phyloP scores from a whole-genome alignment of 495 filamentous ascomycete species.

The Xylaria nigripes region DNA sequence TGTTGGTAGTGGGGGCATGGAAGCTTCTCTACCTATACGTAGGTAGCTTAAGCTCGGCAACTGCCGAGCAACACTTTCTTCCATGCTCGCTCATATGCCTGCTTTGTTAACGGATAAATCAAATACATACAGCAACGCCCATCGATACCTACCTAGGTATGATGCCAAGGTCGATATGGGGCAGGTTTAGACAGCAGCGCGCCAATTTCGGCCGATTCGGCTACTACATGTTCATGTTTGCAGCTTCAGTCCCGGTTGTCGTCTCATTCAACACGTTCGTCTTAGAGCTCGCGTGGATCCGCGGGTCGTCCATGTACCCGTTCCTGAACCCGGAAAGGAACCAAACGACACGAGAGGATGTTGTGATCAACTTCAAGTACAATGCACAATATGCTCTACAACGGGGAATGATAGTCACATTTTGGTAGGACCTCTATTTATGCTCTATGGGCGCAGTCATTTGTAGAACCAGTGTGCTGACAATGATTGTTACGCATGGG shows the following conservation, averaged over 20 bases:
- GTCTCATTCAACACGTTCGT: slow-evolving; percentile 59
- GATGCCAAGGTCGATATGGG: slow-evolving; percentile 30
- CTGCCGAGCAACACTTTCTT: too few species aligned
- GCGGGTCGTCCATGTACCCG: slow-evolving; percentile 69
- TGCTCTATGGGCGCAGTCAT: neutral
- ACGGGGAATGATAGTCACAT: slow-evolving; percentile 48
- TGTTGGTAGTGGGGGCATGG: slow-evolving; percentile 1
- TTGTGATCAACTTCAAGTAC: slow-evolving; percentile 44
- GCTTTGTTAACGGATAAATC: neutral
- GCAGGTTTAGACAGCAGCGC: slow-evolving; percentile 15
- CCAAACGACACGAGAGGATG: slow-evolving; percentile 44
- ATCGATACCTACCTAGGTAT: too few species aligned
- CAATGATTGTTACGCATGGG: neutral
- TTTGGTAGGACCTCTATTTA: slow-evolving; percentile 33
- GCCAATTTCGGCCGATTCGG: slow-evolving; percentile 31
- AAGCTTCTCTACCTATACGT: neutral
- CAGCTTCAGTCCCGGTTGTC: slow-evolving; percentile 54
- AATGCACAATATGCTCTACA: slow-evolving; percentile 36
- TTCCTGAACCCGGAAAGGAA: slow-evolving; percentile 60
- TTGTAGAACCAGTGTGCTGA: slow-evolving; percentile 8
- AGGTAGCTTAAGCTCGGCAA: neutral
- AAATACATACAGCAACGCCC: neutral
- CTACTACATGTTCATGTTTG: slow-evolving; percentile 43
- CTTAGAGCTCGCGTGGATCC: slow-evolving; percentile 53
- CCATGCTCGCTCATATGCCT: neutral